Conservation (phyloP, 257 asterid species). For the Penstemon barbatus region DNA sequence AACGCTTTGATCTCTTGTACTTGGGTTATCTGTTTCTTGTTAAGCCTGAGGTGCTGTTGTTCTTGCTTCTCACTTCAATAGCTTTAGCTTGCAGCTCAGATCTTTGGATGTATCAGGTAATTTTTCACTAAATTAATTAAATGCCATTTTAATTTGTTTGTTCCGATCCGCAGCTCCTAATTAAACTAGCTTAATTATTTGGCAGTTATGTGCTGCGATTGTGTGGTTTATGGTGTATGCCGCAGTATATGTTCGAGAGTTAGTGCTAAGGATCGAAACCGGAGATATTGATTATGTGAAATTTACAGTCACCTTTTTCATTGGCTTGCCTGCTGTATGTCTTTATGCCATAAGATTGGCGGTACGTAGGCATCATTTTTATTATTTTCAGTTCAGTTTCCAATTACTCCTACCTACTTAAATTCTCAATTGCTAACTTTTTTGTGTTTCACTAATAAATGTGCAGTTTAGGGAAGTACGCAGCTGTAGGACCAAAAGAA, state of each 20-base stretch:
- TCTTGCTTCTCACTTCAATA: background rate
- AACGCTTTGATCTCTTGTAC: background rate
- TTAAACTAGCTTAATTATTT: background rate
- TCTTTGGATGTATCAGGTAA: slow-evolving; percentile 1
- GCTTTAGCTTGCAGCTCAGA: slow-evolving; percentile 9
- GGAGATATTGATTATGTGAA: slow-evolving; percentile 23
- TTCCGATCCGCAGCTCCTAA: background rate
- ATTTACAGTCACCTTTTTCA: slow-evolving; percentile 16
- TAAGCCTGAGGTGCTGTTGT: background rate
- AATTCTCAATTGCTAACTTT: background rate
- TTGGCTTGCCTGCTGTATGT: slow-evolving; percentile 7
- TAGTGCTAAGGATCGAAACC: slow-evolving; percentile 9
- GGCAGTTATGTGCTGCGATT: background rate
- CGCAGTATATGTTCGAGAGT: slow-evolving; percentile 24
- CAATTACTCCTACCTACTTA: background rate
- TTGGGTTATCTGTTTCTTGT: background rate
- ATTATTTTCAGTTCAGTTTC: background rate
- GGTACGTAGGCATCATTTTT: background rate
- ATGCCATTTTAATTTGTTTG: background rate
- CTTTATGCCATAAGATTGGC: background rate
- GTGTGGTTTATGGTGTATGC: slow-evolving; percentile 20
- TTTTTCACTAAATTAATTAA: background rate
- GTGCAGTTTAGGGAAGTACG: no score
- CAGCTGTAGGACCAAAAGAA: no score
- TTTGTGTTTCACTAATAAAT: background rate